phyloP scores from a whole-genome alignment of 2,329 filamentous ascomycete genomes.

The Phialophora verrucosa region DNA sequence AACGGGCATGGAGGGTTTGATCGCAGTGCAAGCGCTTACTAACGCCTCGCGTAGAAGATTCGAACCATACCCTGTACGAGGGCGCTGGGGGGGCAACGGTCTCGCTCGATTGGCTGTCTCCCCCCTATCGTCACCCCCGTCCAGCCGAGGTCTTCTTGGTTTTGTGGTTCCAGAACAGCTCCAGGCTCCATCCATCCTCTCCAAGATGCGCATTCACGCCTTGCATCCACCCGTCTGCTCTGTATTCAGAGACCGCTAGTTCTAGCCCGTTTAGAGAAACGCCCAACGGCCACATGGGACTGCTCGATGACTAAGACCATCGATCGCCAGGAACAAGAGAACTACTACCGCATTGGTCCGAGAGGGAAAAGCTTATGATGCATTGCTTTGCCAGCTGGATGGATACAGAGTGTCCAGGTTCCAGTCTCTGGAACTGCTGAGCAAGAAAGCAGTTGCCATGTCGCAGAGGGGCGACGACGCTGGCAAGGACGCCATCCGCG shows the following conservation, averaged over 20 bases:
- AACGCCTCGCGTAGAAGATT: neutral
- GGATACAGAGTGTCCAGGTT: neutral
- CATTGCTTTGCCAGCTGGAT: neutral
- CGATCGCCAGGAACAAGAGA: neutral
- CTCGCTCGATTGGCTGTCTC: neutral
- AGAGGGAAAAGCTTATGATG: neutral
- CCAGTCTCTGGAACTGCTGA: neutral
- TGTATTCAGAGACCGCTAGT: neutral
- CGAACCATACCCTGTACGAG: neutral
- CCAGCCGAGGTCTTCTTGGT: neutral
- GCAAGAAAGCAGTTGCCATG: constrained; percentile 3
- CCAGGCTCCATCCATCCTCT: neutral
- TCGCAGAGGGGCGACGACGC: neutral
- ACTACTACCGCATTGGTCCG: neutral
- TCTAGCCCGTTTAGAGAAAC: neutral
- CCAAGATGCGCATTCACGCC: neutral
- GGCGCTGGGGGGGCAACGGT: neutral
- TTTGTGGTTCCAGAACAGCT: constrained; percentile 2
- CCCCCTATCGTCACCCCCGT: neutral
- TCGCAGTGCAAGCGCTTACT: constrained; percentile 1
- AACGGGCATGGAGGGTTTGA: neutral
- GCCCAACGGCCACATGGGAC: neutral
- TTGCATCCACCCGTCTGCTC: neutral
- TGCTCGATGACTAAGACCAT: constrained; percentile 1
- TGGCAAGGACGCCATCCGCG: neutral